phyloP scores from a whole-genome alignment of 106 monocot species.

The Narthecium ossifragum region DNA sequence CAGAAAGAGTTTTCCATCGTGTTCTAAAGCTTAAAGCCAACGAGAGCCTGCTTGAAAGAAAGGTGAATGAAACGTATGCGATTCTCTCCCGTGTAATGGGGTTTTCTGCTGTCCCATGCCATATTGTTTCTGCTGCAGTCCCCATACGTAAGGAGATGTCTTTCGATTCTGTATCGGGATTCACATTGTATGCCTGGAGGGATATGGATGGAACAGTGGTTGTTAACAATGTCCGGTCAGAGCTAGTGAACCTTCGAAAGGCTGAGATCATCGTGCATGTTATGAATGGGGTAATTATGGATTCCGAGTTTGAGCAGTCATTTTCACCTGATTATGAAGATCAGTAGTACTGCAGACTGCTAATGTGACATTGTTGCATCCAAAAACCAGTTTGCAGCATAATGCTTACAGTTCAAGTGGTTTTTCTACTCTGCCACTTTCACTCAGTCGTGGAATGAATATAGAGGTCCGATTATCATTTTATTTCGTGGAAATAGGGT shows the following conservation, averaged over 20 bases:
- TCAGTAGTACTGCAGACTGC: too few relatives aligned
- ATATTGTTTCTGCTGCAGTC: conserved; percentile 27
- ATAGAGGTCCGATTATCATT: too few relatives aligned
- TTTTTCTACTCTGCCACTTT: too few relatives aligned
- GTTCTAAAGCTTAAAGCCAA: conserved; percentile 30
- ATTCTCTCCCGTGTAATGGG: conserved; percentile 72
- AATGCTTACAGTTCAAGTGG: too few relatives aligned
- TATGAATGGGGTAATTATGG: conserved; percentile 81
- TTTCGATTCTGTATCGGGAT: conserved; percentile 72
- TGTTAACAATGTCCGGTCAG: conserved; percentile 53
- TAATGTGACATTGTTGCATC: too few relatives aligned
- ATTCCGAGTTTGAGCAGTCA: conserved; percentile 68
- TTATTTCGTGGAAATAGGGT: too few relatives aligned
- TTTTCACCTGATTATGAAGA: conserved; percentile 38
- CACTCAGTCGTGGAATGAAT: too few relatives aligned
- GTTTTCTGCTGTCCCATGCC: conserved; percentile 52
- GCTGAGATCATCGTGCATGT: conserved; percentile 60
- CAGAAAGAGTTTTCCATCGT: conserved; percentile 37
- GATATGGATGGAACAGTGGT: conserved; percentile 27
- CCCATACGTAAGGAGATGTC: conserved; percentile 18
- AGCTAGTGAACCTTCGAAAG: conserved; percentile 38
- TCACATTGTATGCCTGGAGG: conserved; percentile 37
- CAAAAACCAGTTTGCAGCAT: too few relatives aligned
- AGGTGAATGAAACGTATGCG: conserved; percentile 47
- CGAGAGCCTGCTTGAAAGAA: conserved; percentile 22